These are phyloP conservation scores for Phytophthora citricola DNA, from an alignment of 352 stramenopile species.

Conservation along the genomic window DNA sequence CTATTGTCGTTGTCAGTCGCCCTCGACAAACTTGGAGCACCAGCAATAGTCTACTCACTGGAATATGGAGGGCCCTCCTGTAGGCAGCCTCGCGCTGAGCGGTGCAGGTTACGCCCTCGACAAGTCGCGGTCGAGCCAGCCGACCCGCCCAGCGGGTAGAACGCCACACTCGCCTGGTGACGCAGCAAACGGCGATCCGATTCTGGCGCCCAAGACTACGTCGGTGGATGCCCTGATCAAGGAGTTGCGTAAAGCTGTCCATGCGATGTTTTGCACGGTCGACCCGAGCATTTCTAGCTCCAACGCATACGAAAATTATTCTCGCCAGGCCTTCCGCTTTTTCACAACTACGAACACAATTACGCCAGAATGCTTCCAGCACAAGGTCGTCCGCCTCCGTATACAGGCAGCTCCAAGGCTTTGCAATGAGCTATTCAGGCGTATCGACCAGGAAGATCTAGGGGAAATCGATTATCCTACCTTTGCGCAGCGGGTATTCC, in stretches of 20 bases:
- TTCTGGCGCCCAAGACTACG: slow-evolving; percentile 25
- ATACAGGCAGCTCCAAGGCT: slow-evolving; percentile 51
- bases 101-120: slow-evolving; percentile 47
- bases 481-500: slow-evolving; percentile 66
- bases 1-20: slow-evolving; percentile 22
- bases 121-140: slow-evolving; percentile 15
- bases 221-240: slow-evolving; percentile 58
- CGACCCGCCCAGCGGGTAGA: slow-evolving; percentile 9
- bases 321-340: slow-evolving; percentile 72
- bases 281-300: slow-evolving; percentile 45
- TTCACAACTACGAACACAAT: slow-evolving; percentile 85
- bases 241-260: slow-evolving; percentile 56
- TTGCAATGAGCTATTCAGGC: slow-evolving; percentile 62
- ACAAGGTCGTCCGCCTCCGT: slow-evolving; percentile 67
- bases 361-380: slow-evolving; percentile 67
- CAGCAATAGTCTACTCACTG: slow-evolving; percentile 16
- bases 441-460: slow-evolving; percentile 70
- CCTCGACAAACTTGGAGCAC: slow-evolving; percentile 19
- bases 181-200: slow-evolving; percentile 4
- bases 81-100: slow-evolving; percentile 40
- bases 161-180: slow-evolving; percentile 15
- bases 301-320: slow-evolving; percentile 65
- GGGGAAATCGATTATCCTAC: slow-evolving; percentile 71
- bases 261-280: slow-evolving; percentile 53
- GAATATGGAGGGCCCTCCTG: slow-evolving; percentile 40